These are phyloP conservation scores for Tulasnella calospora DNA, from an alignment of 768 basidiomycete genomes.

Conservation along the genomic window DNA sequence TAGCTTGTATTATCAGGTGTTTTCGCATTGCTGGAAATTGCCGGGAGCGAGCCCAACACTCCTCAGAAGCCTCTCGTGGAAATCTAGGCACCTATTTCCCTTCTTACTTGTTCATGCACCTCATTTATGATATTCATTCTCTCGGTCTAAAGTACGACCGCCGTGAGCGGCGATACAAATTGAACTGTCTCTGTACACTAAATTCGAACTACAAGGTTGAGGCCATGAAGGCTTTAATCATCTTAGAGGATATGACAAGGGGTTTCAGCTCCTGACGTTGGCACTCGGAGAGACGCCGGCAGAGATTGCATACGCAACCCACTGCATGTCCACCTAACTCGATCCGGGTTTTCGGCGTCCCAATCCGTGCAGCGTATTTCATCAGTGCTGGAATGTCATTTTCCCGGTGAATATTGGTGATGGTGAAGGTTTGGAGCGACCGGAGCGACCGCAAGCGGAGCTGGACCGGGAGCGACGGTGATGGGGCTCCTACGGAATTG, in stretches of 20 bases:
- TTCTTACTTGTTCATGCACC: no score
- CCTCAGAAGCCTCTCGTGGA: conserved; percentile 7
- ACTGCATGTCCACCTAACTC: neutral
- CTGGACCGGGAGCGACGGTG: neutral
- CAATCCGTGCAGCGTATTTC: neutral
- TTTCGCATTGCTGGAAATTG: conserved; percentile 18
- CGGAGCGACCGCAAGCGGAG: neutral
- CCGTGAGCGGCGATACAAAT: no score
- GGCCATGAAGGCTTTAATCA: neutral
- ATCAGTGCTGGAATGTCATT: neutral
- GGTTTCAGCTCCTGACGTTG: neutral
- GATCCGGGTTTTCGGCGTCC: neutral
- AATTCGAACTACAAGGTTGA: neutral
- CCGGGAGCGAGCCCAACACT: neutral
- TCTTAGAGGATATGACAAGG: neutral
- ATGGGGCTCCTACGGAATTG: neutral
- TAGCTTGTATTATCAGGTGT: conserved; percentile 18
- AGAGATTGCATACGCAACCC: neutral
- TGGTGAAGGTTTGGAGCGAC: neutral
- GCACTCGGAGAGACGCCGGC: neutral
- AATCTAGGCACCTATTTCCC: neutral
- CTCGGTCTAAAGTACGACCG: neutral
- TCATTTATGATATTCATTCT: neutral
- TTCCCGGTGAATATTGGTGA: no score
- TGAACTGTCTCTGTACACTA: neutral